A percentile compares a stretch with the other conserved stretches of the same genome.
Conservation (phyloP, 2,329 filamentous ascomycete genomes). For the Hypoxylon sp. region DNA sequence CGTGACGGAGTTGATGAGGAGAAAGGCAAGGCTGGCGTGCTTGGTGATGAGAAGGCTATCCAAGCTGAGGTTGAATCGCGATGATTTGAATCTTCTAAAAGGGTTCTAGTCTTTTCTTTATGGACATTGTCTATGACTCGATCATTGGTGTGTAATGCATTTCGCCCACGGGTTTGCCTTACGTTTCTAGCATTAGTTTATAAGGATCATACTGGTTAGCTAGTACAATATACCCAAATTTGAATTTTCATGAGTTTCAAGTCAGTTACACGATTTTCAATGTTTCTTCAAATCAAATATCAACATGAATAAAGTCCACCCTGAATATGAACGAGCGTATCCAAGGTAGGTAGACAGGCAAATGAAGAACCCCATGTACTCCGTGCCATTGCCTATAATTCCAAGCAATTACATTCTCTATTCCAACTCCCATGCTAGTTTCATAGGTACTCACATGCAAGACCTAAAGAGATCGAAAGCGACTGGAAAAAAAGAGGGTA, state of each 20-base stretch:
- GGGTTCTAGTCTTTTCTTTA: too few relatives aligned
- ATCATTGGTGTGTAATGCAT: too few relatives aligned
- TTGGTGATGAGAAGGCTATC: constrained; percentile 39
- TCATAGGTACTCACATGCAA: too few relatives aligned
- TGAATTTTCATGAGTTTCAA: too few relatives aligned
- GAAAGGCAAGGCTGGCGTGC: constrained; percentile 13
- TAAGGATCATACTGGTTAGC: too few relatives aligned
- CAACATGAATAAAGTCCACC: constrained; percentile 9
- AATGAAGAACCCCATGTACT: constrained; percentile 4
- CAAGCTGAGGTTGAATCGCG: constrained; percentile 21
- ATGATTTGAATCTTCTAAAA: too few relatives aligned
- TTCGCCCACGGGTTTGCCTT: background rate
- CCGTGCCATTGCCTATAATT: constrained; percentile 11
- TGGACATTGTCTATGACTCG: too few relatives aligned
- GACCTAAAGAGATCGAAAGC: too few relatives aligned
- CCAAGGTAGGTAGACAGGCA: constrained; percentile 10
- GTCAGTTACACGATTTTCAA: too few relatives aligned
- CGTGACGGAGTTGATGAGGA: constrained; percentile 34
- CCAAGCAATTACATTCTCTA: constrained; percentile 1
- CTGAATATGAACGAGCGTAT: too few relatives aligned
- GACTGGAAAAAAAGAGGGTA: too few relatives aligned
- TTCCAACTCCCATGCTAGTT: background rate
- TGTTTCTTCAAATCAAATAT: constrained; percentile 2
- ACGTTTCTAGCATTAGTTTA: background rate
- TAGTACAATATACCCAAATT: too few relatives aligned